Evolutionary conservation across 176 grass and related monocot genomes (phyloP).

Genomic region (Miscanthus lutarioriparius): DNA sequence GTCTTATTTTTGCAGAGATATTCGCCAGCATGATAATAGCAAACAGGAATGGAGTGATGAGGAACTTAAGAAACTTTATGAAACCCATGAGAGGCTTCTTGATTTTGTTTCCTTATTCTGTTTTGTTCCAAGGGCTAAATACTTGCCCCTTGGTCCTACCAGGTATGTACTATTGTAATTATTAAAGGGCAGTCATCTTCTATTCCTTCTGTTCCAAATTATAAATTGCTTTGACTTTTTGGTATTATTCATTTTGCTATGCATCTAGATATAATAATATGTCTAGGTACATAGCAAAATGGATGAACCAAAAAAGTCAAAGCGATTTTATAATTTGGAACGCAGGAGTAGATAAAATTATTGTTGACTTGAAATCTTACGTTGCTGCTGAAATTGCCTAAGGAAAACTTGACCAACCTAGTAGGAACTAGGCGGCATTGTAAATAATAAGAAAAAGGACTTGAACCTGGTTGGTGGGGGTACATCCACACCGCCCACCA

Average conservation of each 20-base stretch:
- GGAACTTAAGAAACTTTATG: slow-evolving; percentile 99
- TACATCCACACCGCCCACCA: neutral
- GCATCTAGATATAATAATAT: no score
- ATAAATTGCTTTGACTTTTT: no score
- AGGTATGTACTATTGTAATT: slow-evolving; percentile 59
- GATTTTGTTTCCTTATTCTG: slow-evolving; percentile 97
- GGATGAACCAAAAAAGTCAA: no score
- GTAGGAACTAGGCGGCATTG: neutral
- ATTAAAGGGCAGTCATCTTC: slow-evolving; percentile 2
- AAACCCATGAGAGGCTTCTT: slow-evolving; percentile 97
- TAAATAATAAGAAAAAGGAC: neutral
- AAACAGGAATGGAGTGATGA: slow-evolving; percentile 99
- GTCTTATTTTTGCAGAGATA: slow-evolving; percentile 61
- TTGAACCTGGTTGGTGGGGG: neutral
- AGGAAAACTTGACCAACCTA: neutral
- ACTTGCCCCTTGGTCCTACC: slow-evolving; percentile 93
- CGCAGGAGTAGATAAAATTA: neutral
- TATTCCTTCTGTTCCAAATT: neutral
- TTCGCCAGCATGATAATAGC: slow-evolving; percentile 98
- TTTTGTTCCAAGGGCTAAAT: slow-evolving; percentile 94
- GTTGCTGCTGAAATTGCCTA: slow-evolving; percentile 28
- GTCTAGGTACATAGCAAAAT: no score
- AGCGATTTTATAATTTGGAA: no score
- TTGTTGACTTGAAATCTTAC: slow-evolving; percentile 27
- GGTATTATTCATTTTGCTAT: no score